These are phyloP conservation scores for Ustilago esculenta DNA, from an alignment of 1,284 basidiomycete species.

Conservation along the genomic window DNA sequence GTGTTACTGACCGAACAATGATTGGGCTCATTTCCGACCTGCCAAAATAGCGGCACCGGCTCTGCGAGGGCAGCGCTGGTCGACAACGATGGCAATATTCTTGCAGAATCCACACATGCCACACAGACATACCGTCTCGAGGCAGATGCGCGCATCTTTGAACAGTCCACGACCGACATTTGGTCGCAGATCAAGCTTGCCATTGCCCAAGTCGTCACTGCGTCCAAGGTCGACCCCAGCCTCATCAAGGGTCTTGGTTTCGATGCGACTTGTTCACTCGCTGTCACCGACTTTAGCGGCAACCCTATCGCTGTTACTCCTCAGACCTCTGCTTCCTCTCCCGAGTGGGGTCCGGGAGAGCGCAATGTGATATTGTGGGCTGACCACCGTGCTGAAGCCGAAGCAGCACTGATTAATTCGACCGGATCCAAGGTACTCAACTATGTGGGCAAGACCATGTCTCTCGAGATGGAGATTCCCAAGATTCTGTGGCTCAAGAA, in stretches of 20 bases:
- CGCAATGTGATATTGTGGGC: conserved; percentile 65
- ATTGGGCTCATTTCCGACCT: too few relatives aligned
- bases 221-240: conserved; percentile 74
- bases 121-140: conserved; percentile 86
- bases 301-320: conserved; percentile 82
- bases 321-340: conserved; percentile 69
- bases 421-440: conserved; percentile 86
- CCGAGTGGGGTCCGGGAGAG: conserved; percentile 34
- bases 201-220: conserved; percentile 76
- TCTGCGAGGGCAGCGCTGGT: conserved; percentile 90
- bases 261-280: conserved; percentile 95
- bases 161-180: conserved; percentile 78
- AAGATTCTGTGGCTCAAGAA: conserved; percentile 96
- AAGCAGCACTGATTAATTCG: conserved; percentile 88
- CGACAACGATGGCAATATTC: conserved; percentile 77
- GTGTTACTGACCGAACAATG: too few relatives aligned
- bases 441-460: conserved; percentile 96
- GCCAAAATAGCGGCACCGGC: conserved; percentile 77
- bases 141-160: conserved; percentile 89
- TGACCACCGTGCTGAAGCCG: conserved; percentile 90
- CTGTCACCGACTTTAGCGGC: conserved; percentile 78
- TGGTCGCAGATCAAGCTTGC: conserved; percentile 82
- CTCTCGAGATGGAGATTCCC: conserved; percentile 72
- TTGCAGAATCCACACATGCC: conserved; percentile 80
- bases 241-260: conserved; percentile 90